These are phyloP conservation scores for Pyrus hybrid DNA, from an alignment of 331 rosid species.

Conservation along the genomic window DNA sequence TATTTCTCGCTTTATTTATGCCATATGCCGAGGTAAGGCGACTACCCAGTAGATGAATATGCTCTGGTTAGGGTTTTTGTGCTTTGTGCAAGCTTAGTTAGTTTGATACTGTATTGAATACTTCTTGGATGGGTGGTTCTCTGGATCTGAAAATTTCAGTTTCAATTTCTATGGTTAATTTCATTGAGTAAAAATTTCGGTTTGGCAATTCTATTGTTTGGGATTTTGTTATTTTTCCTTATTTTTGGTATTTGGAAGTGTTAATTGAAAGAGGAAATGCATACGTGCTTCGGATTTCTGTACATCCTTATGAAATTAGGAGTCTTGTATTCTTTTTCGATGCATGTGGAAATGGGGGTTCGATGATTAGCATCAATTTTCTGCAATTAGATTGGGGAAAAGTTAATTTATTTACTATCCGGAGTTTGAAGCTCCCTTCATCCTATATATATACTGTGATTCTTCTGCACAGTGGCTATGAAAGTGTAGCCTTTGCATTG, in stretches of 20 bases:
- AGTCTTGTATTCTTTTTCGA: background rate
- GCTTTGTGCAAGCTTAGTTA: background rate
- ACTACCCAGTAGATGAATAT: background rate
- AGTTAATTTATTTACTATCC: background rate
- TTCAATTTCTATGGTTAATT: background rate
- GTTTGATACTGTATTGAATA: background rate
- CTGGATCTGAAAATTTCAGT: constrained; percentile 4
- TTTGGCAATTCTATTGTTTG: background rate
- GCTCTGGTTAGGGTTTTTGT: background rate
- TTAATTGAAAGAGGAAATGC: background rate
- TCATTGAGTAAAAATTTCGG: background rate
- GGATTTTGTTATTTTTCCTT: background rate
- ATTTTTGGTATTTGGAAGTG: background rate
- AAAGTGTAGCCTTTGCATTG: background rate
- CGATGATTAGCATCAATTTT: background rate
- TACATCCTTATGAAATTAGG: background rate
- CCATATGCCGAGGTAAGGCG: background rate
- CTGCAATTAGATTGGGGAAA: background rate
- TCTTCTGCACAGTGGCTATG: background rate
- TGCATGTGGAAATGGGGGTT: background rate
- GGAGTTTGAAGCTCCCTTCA: background rate
- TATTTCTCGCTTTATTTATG: background rate
- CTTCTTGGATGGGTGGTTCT: background rate
- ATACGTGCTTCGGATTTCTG: background rate
- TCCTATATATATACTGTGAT: background rate